Evolutionary conservation across 2,329 filamentous ascomycete genomes (phyloP).

Genomic region (Diaporthe humulicola): DNA sequence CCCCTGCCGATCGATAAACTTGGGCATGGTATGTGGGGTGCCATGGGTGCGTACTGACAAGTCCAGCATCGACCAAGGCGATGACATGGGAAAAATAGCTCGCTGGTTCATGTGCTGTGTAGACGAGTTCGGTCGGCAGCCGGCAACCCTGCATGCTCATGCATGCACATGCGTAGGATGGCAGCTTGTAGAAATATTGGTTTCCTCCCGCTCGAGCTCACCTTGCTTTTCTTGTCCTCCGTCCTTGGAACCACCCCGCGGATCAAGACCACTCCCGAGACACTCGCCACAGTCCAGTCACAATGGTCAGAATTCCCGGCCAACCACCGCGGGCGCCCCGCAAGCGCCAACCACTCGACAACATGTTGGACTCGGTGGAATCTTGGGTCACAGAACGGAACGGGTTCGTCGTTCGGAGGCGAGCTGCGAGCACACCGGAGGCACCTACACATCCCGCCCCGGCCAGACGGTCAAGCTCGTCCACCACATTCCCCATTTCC

Average conservation of each 20-base stretch:
- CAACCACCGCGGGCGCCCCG: slow-evolving; percentile 6
- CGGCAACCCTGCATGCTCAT: slow-evolving; percentile 1
- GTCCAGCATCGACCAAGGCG: not conserved
- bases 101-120: slow-evolving; percentile 1
- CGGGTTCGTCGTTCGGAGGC: slow-evolving; percentile 19
- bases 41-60: slow-evolving; percentile 11
- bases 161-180: not conserved
- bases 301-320: slow-evolving; percentile 24
- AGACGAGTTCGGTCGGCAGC: slow-evolving; percentile 20
- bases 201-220: slow-evolving; percentile 6
- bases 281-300: slow-evolving; percentile 14
- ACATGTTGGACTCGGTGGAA: slow-evolving; percentile 24
- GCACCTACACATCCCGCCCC: not conserved
- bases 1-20: slow-evolving; percentile 29
- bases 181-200: slow-evolving; percentile 19
- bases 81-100: slow-evolving; percentile 28
- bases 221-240: not conserved
- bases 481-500: slow-evolving; percentile 1
- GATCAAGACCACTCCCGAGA: not conserved
- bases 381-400: slow-evolving; percentile 5
- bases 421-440: not conserved
- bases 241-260: slow-evolving; percentile 18
- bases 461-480: not conserved
- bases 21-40: slow-evolving; percentile 14
- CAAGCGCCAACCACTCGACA: slow-evolving; percentile 24